Evolutionary conservation across 1,284 basidiomycete genomes (phyloP).

Genomic region (Pseudomicrostroma phylloplanum): DNA sequence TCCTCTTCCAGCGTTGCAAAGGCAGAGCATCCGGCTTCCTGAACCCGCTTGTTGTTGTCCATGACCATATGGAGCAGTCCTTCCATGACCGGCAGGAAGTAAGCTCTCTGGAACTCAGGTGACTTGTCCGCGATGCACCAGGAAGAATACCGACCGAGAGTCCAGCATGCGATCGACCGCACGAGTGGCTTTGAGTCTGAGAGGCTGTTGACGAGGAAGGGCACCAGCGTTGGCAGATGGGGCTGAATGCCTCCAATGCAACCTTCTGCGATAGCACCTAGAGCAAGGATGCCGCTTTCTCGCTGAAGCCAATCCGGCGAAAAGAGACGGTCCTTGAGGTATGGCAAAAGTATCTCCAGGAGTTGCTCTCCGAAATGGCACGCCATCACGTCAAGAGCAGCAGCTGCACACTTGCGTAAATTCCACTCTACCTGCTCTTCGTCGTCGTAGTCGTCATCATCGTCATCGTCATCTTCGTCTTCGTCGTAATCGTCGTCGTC

Average conservation of each 20-base stretch:
- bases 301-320: constrained; percentile 86
- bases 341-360: constrained; percentile 78
- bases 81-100: constrained; percentile 95
- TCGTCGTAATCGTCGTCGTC: constrained; percentile 70
- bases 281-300: constrained; percentile 89
- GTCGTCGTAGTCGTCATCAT: constrained; percentile 88
- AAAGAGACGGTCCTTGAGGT: constrained; percentile 89
- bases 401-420: constrained; percentile 93
- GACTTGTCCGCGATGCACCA: constrained; percentile 77
- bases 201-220: constrained; percentile 82
- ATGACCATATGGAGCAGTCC: constrained; percentile 96
- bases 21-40: constrained; percentile 97
- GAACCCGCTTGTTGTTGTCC: constrained; percentile 97
- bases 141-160: constrained; percentile 91
- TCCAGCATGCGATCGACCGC: constrained; percentile 98
- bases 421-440: constrained; percentile 99
- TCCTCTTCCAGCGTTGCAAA: constrained; percentile 99
- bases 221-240: constrained; percentile 83
- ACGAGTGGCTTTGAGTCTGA: constrained; percentile 94
- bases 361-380: constrained; percentile 83
- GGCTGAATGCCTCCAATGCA: constrained; percentile 94
- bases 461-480: constrained; percentile 69
- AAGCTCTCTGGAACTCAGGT: constrained; percentile 79
- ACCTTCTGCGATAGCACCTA: constrained; percentile 97
- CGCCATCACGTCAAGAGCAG: constrained; percentile 92